Evolutionary conservation across 768 basidiomycete genomes (phyloP), one percentile per base, ranked within the genome.

Genomic region (Mycena epipterygia): DNA sequence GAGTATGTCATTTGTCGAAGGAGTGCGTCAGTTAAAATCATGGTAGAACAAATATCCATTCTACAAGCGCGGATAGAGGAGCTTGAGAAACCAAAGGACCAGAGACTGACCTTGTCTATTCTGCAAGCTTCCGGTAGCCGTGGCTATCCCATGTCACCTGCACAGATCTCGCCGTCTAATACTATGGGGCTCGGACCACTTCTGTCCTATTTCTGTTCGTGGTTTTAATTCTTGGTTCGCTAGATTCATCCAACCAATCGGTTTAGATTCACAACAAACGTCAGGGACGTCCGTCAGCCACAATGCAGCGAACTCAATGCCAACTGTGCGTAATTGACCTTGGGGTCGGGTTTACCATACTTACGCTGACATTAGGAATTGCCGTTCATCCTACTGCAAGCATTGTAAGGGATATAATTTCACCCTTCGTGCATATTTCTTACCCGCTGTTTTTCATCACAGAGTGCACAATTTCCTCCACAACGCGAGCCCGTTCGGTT

Each of bases 401-500:
- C 68, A 7, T 23, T 73, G 72, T 70, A 52, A 16, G 67, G 13
- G n/a, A 1, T 35, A 14, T 1, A 12, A 7, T 48, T 21, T 32
- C 11, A 19, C 8, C 35, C n/a, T 12, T 48, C 9, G 14, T 27
- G 37, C n/a, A 30, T 44, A 0, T 27, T 25, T 23, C 9, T 55
- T 21, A 6, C 29, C 19, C 6, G 13, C 21, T 33, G 7, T 35
- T 23, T 29, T 5, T 25, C 12, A 4, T 12, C 48, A 9, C 59
- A 74, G 73, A 16, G 70, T 67, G 2, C 70, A 74, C 35, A 71
- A 71, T 13, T 82, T 89, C 70, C 68, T 84, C 2, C 82, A 81
- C 29, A 77, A 85, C 35, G 78, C 81, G 0, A 73, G 79, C 27
- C 81, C 83, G 37, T 74, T 88, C 42, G 85, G 85, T 0, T 82